A percentile compares a stretch with the other conserved stretches of the same genome.
These are phyloP conservation scores for Diaporthe capsici DNA, from an alignment of 2,329 filamentous ascomycete genomes.

Conservation along the genomic window DNA sequence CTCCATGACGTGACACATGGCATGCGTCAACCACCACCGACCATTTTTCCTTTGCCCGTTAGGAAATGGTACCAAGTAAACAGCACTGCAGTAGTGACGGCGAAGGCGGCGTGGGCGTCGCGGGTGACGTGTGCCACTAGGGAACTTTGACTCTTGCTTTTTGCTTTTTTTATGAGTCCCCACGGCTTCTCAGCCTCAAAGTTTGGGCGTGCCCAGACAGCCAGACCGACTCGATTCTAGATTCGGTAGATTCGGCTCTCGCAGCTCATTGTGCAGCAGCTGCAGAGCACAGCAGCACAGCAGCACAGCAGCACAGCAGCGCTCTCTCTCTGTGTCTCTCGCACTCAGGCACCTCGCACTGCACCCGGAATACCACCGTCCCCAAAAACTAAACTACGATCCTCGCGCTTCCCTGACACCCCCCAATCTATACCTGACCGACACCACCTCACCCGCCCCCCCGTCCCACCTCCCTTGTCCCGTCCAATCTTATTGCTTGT, in stretches of 20 bases:
- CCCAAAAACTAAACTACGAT: neutral
- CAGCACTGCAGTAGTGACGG: neutral
- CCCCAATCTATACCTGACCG: constrained; percentile 37
- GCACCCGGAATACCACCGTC: constrained; percentile 29
- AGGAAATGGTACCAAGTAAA: neutral
- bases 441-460: constrained; percentile 26
- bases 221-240: constrained; percentile 34
- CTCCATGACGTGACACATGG: constrained; percentile 21
- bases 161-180: constrained; percentile 22
- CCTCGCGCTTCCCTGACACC: constrained; percentile 34
- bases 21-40: neutral
- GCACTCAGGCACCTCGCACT: constrained; percentile 23
- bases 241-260: constrained; percentile 18
- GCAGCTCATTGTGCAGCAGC: constrained; percentile 3
- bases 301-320: neutral
- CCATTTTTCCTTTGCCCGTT: neutral
- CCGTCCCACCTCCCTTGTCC: constrained; percentile 30
- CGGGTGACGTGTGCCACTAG: constrained; percentile 28
- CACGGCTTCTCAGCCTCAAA: constrained; percentile 33
- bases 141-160: constrained; percentile 9
- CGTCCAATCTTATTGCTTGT: constrained; percentile 29
- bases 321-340: neutral
- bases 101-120: neutral
- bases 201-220: constrained; percentile 21
- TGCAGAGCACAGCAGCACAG: neutral